Conservation (phyloP, 176 grass and related monocot species). For the Oryza meridionalis region DNA sequence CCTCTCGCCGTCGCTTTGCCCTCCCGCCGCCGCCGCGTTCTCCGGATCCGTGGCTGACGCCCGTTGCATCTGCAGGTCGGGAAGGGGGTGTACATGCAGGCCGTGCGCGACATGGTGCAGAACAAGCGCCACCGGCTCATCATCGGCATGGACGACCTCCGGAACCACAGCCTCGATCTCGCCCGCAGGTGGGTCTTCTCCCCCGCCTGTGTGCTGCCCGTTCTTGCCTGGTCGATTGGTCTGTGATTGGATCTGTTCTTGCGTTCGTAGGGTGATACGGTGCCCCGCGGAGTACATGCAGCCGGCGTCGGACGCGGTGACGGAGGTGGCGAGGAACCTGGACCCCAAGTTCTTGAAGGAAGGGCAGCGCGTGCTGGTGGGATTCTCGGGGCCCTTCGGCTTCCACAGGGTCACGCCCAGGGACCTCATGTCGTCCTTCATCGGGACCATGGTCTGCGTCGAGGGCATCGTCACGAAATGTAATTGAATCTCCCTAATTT, state of each 20-base stretch:
- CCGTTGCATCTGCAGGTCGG: constrained; percentile 51
- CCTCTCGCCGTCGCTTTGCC: neutral
- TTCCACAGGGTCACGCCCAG: constrained; percentile 95
- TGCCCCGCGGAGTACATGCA: constrained; percentile 87
- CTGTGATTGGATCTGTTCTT: neutral
- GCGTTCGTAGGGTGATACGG: constrained; percentile 70
- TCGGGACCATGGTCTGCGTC: constrained; percentile 96
- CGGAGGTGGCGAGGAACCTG: constrained; percentile 76
- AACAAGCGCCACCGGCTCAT: constrained; percentile 80
- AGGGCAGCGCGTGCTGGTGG: constrained; percentile 81
- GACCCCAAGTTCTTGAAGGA: constrained; percentile 86
- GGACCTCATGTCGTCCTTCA: constrained; percentile 99
- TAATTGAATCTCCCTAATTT: constrained; percentile 27
- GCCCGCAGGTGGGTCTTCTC: constrained; percentile 67
- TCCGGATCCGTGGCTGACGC: constrained; percentile 7
- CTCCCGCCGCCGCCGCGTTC: neutral
- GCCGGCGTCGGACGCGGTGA: constrained; percentile 84
- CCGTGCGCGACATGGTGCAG: constrained; percentile 67
- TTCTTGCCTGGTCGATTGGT: neutral
- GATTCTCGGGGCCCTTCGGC: constrained; percentile 88
- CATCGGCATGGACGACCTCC: constrained; percentile 93
- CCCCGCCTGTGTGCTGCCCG: neutral
- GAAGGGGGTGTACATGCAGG: constrained; percentile 85
- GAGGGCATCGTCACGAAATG: constrained; percentile 99
- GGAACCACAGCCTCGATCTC: constrained; percentile 88